These are phyloP conservation scores for Dillenia turbinata DNA, from an alignment of 164 flowering plant genomes.

Conservation along the genomic window DNA sequence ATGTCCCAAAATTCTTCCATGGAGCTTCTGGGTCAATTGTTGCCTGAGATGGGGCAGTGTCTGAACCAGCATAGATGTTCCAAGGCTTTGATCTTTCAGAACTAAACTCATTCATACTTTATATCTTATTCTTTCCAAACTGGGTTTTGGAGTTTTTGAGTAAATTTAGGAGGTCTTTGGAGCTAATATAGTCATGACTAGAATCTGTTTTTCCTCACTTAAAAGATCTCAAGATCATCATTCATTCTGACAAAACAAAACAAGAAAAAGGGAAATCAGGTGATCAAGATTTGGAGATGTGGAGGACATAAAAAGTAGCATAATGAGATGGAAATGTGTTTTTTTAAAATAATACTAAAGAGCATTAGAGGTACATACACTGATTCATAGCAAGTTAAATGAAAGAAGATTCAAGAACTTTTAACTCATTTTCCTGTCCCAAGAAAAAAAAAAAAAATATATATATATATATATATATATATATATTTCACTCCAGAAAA, in stretches of 20 bases:
- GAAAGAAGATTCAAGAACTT: too few relatives aligned
- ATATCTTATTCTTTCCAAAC: neutral
- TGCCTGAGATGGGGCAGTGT: constrained; percentile 42
- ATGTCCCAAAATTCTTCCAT: constrained; percentile 50
- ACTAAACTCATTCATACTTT: constrained; percentile 33
- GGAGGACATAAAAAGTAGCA: neutral
- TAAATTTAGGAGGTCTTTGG: neutral
- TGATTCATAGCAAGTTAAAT: too few relatives aligned
- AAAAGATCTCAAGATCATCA: neutral
- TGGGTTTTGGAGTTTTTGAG: neutral
- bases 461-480: too few relatives aligned
- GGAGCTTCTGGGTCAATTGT: constrained; percentile 34
- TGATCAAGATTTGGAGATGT: neutral
- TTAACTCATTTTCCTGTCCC: too few relatives aligned
- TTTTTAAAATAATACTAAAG: too few relatives aligned
- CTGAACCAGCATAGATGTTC: constrained; percentile 40
- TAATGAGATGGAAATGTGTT: too few relatives aligned
- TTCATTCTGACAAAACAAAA: neutral
- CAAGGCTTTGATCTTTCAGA: constrained; percentile 57
- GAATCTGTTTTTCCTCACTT: neutral
- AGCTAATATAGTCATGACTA: neutral
- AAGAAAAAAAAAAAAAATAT: too few relatives aligned
- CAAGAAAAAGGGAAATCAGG: neutral
- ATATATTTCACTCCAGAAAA: too few relatives aligned
- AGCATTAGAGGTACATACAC: too few relatives aligned